Base-by-base conservation (phyloP, 352 stramenopile genomes). In the Pythium aphanidermatum region DNA sequence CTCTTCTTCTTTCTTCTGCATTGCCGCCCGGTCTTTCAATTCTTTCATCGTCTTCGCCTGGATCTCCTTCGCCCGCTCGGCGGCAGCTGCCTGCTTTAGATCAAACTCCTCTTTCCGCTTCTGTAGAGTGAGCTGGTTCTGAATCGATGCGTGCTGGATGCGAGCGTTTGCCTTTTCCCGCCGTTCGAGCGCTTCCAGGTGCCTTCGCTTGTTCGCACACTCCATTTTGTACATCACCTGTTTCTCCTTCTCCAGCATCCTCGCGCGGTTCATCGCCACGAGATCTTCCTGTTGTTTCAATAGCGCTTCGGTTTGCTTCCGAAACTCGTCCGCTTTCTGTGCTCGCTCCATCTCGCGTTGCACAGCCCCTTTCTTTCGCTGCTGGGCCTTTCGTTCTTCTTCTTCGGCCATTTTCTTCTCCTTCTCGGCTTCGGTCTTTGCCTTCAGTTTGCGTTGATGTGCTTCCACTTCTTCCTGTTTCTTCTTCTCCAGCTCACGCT, bases 321-420 rank as follows among this genome's bases (percentile, higher is more conserved):
- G 55, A 54, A 85, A 87, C 21, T 78, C 72, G n/a, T 91, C 79
- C 12, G 79, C 70, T 51, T 86, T 87, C 24, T 70, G 44, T 12
- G 65, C 70, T 29, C 73, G 65, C 51, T 87, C 75, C 2, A 67
- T 29, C 20, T 91, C 79, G 4, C 66, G 59, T 25, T 85, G 58
- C 4, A 57, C 26, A 14, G 65, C 65, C 38, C 84, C 74, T 4
- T 68, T 14, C 17, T 77, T 59, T 1, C 68, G 68, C 10, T 69
- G 17, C 2, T 63, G 55, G 12, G 55, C 42, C 24, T 70, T 62
- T 28, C 66, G 56, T 5, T 65, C 48, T 10, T 70, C 65, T 37
- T 84, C 63, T 30, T 87, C 65, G 0, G 58, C 49, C 26, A 68
- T 27, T n/a, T 63, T 37, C 8, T 62, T 63, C 31, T 84, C 74